Evolutionary conservation across 352 stramenopile species (phyloP).

Genomic region (Phytophthora quininea): DNA sequence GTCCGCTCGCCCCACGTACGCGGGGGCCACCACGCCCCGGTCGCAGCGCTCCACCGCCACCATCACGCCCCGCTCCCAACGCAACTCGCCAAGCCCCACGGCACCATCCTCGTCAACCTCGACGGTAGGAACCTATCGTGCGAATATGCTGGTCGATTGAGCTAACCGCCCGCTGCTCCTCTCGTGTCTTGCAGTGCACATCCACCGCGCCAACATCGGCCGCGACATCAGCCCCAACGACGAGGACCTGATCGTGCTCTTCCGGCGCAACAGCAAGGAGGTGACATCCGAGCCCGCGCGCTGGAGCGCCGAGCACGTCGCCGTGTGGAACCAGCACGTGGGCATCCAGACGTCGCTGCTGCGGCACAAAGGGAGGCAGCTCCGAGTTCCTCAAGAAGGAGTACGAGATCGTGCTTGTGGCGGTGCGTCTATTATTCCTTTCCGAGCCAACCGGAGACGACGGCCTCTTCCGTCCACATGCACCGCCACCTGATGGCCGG

Average conservation of each 20-base stretch:
- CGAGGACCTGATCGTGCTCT: slow-evolving; percentile 81
- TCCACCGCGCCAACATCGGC: slow-evolving; percentile 75
- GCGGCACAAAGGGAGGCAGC: slow-evolving; percentile 41
- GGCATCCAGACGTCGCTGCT: slow-evolving; percentile 81
- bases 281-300: slow-evolving; percentile 71
- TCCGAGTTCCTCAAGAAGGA: slow-evolving; percentile 76
- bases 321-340: slow-evolving; percentile 81
- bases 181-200: slow-evolving; percentile 41
- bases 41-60: slow-evolving; percentile 1
- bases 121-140: slow-evolving; percentile 37
- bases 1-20: slow-evolving; percentile 29
- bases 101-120: slow-evolving; percentile 75
- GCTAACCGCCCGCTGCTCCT: not conserved
- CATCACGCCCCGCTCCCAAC: slow-evolving; percentile 30
- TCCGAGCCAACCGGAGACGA: not conserved
- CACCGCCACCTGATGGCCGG: slow-evolving; percentile 1
- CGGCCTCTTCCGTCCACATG: slow-evolving; percentile 14
- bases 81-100: slow-evolving; percentile 25
- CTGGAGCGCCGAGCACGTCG: slow-evolving; percentile 72
- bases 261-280: slow-evolving; percentile 83
- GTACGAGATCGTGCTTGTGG: slow-evolving; percentile 84
- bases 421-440: slow-evolving; percentile 38
- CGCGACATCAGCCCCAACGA: slow-evolving; percentile 76
- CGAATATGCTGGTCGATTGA: not conserved
- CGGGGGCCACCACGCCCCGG: not conserved